Percentiles rank a stretch among this genome's conserved stretches.
These are phyloP conservation scores for Lactifluus volemus DNA, from an alignment of 768 basidiomycete genomes.

Conservation along the genomic window DNA sequence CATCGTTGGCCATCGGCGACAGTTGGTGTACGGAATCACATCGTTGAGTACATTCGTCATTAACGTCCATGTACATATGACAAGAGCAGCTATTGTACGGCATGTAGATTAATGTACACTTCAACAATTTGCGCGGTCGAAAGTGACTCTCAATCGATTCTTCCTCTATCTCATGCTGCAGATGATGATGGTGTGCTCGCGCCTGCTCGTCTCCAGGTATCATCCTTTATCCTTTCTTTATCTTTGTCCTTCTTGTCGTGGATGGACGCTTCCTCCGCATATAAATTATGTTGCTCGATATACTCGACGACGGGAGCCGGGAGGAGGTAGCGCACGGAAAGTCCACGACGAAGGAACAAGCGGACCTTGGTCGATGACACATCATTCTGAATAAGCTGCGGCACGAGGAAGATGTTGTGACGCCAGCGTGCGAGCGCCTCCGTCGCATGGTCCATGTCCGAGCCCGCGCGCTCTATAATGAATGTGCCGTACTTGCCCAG, in stretches of 20 bases:
- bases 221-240: conserved; percentile 15
- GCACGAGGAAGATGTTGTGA: conserved; percentile 55
- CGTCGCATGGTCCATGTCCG: conserved; percentile 32
- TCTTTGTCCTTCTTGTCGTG: conserved; percentile 33
- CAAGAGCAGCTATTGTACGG: neutral
- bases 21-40: too few species aligned
- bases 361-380: conserved; percentile 93
- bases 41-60: too few species aligned
- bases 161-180: neutral
- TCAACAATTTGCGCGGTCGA: neutral
- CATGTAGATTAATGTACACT: neutral
- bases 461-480: conserved; percentile 92
- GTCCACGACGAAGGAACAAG: conserved; percentile 66
- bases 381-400: conserved; percentile 94
- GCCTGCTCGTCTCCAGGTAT: neutral
- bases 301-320: conserved; percentile 90
- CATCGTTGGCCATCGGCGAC: too few species aligned
- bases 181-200: conserved; percentile 8
- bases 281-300: conserved; percentile 77
- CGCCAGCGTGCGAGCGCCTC: conserved; percentile 23
- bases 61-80: too few species aligned
- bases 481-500: conserved; percentile 90
- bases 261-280: conserved; percentile 48
- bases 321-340: conserved; percentile 83
- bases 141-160: neutral